Base-by-base conservation (phyloP, 176 grass and related monocot genomes). In the Lolium rigidum region DNA sequence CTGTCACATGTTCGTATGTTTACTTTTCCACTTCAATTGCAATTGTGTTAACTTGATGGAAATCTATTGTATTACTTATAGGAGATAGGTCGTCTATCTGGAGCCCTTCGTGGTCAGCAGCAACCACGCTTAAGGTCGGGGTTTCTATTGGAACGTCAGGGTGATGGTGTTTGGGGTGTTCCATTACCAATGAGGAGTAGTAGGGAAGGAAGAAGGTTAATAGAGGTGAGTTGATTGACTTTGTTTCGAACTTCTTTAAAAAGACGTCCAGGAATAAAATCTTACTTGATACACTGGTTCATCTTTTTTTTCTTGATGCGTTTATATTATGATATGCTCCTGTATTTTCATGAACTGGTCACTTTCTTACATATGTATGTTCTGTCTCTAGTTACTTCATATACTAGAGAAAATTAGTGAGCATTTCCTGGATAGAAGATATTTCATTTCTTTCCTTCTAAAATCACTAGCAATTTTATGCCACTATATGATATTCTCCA, bases 141-240 rank as follows among this genome's bases (percentile, higher is more conserved):
- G 28, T 76, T 89, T 87, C 59, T 93, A 18, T 44, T 91, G 73
- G 91, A 92, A 57, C 89, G 81, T 14, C 88, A 90, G 57, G 87
- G 85, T 49, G 91, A 95, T 81, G 81, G 74, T 73, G 77, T 91
- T 87, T 91, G 80, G 73, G 86, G 89, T 83, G 88, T 87, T 85
- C 89, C 94, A 22, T 59, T 91, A 41, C 55, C 90, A 31, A 68
- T 82, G 72, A 88, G 93, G 72, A 88, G 93, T 76, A 90, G 66
- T 78, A 90, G 93, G 67, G 93, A 95, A 85, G 91, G 87, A 84
- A 93, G 86, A 81, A 88, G 90, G 76, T 64, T 91, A 78, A 85
- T 82, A 49, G 94, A 95, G 84, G 94, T 95, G 57, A 38, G 70
- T 58, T 43, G 71, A 71, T 41, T 28, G 26, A 1, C 65, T 69